These are phyloP conservation scores for Candida golubevii DNA, from an alignment of 805 yeast species.

Conservation along the genomic window DNA sequence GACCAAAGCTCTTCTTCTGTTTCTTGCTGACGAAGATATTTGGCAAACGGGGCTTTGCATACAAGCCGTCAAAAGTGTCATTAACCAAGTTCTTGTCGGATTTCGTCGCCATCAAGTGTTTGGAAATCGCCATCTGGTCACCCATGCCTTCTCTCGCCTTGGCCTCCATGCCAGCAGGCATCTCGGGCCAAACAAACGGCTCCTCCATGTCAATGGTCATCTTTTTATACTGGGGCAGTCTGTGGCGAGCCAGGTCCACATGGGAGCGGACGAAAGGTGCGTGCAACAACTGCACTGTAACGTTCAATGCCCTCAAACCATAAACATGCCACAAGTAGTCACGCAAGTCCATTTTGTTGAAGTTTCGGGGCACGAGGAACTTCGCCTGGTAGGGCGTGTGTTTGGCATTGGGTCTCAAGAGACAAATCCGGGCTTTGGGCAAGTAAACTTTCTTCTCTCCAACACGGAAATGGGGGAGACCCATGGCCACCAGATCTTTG, in stretches of 20 bases:
- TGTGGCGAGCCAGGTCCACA: constrained; percentile 61
- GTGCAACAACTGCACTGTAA: constrained; percentile 81
- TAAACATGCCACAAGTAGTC: constrained; percentile 90
- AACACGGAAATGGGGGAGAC: constrained; percentile 73
- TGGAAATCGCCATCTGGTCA: constrained; percentile 50
- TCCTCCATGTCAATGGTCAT: constrained; percentile 96
- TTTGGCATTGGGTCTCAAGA: constrained; percentile 89
- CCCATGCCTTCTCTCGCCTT: constrained; percentile 35
- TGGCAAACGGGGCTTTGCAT: constrained; percentile 40
- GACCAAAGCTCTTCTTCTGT: constrained; percentile 24
- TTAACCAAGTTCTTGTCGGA: constrained; percentile 68
- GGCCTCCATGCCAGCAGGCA: constrained; percentile 34
- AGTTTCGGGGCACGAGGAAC: constrained; percentile 88
- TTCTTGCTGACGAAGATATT: constrained; percentile 34
- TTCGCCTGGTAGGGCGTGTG: constrained; percentile 97
- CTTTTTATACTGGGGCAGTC: constrained; percentile 80
- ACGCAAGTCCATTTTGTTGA: constrained; percentile 90
- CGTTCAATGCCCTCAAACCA: constrained; percentile 83
- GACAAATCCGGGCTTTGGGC: constrained; percentile 78
- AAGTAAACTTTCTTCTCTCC: constrained; percentile 77
- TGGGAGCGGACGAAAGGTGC: constrained; percentile 55
- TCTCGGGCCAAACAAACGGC: constrained; percentile 93
- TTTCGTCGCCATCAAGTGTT: constrained; percentile 50
- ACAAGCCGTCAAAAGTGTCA: constrained; percentile 70
- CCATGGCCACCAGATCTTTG: constrained; percentile 52